phyloP scores from a whole-genome alignment of 2,329 filamentous ascomycete genomes.

The Fusarium fujikuroi region DNA sequence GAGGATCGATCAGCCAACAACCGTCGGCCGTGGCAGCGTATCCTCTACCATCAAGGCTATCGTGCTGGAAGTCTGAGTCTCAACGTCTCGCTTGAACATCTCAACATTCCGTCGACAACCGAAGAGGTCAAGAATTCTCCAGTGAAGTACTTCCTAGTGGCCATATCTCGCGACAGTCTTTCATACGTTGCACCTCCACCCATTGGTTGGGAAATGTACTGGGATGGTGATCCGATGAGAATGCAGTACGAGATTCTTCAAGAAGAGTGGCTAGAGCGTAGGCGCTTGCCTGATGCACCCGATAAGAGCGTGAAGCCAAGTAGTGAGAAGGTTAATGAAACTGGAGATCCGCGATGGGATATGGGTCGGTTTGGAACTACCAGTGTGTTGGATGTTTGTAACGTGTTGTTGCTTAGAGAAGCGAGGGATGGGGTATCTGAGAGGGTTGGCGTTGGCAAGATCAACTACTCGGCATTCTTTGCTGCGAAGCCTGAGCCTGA shows the following conservation, averaged over 20 bases:
- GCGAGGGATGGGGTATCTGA: not conserved
- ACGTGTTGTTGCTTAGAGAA: conserved; percentile 3
- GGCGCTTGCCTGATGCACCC: not conserved
- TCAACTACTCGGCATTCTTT: not conserved
- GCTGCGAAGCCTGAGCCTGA: conserved; percentile 1
- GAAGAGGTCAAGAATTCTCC: fast-evolving
- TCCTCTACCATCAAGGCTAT: conserved; percentile 26
- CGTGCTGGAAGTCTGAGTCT: conserved; percentile 4
- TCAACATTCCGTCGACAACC: not conserved
- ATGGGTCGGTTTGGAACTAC: conserved; percentile 1
- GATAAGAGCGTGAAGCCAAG: not conserved
- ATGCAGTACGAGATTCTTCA: not conserved
- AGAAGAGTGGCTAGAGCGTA: not conserved
- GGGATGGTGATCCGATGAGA: conserved; percentile 1
- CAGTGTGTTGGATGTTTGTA: conserved; percentile 6
- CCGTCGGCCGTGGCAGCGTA: conserved; percentile 11
- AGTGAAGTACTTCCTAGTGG: not conserved
- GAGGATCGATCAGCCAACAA: conserved; percentile 14
- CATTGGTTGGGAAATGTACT: conserved; percentile 11
- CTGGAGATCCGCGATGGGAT: conserved; percentile 17
- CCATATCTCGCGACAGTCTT: conserved; percentile 10
- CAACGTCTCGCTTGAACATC: not conserved
- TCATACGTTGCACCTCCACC: conserved; percentile 1
- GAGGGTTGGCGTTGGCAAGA: conserved; percentile 15
- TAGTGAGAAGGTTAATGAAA: conserved; percentile 2